Evolutionary conservation across 2,329 filamentous ascomycete species (phyloP), one percentile per base, ranked within the genome.

Genomic region (Fusarium vanettenii): DNA sequence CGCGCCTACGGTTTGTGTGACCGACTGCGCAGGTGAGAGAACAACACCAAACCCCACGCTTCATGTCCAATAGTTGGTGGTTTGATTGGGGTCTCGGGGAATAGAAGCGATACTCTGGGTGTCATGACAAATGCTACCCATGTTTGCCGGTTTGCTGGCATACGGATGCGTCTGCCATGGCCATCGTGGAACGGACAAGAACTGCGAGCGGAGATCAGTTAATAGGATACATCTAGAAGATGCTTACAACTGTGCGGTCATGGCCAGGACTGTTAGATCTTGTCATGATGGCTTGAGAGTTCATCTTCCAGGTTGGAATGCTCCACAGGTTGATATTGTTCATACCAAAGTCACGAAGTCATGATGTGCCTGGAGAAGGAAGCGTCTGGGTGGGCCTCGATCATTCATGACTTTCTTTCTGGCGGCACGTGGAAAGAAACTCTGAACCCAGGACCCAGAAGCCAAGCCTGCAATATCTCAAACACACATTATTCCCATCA

Each of bases 31-130:
- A 37, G 33, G 8, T 37, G 55, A 41, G 56, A 37, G 20, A 52
- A 13, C 16, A 35, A 29, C 37, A 66, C 59, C 52, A 52, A 59
- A 75, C 72, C 72, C 61, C 69, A 70, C 60, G 72, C 59, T 29
- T 37, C 5, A 39, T 31, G 48, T 52, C 56, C 43, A 59, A 31
- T 35, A 39, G 56, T 59, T 59, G 22, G 35, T 18, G 41, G 10
- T 29, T 59, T 35, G 14, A 27, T 55, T 55, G 27, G 27, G n/a
- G 18, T 41, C 56, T 39, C 10, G 35, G 22, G 16, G 33, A 59
- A 22, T 9, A 27, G 33, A 7, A 59, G 56, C 6, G 56, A 39
- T 20, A 11, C 11, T 14, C 56, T 27, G 7, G 56, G 18, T 37
- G 8, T 39, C 56, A 59, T 59, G 56, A 59, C 56, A 59, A 59